phyloP scores from a whole-genome alignment of 2,329 filamentous ascomycete species.

The Alternaria triticina region DNA sequence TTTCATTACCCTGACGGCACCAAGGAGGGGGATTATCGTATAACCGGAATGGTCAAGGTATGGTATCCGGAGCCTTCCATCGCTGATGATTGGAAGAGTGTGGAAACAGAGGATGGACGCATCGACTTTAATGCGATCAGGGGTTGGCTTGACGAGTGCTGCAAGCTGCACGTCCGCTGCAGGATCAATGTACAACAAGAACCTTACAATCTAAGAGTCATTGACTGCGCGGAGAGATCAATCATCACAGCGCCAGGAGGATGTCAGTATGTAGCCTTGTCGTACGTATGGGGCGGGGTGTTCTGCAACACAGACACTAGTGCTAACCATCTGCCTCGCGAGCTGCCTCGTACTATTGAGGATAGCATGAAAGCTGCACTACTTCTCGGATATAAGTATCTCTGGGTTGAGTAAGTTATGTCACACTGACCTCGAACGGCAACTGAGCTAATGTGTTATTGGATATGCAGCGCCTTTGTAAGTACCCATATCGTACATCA shows the following conservation, averaged over 20 bases:
- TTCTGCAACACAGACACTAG: accelerated
- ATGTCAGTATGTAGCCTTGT: background rate
- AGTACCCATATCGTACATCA: accelerated
- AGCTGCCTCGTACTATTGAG: background rate
- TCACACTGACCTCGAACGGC: accelerated
- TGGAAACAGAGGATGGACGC: background rate
- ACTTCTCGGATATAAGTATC: background rate
- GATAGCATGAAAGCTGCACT: background rate
- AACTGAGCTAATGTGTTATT: background rate
- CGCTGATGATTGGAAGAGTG: background rate
- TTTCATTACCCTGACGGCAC: accelerated
- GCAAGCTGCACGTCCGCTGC: accelerated
- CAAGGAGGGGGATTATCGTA: accelerated
- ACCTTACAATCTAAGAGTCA: background rate
- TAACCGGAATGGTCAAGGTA: background rate
- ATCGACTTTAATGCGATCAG: accelerated
- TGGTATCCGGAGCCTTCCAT: background rate
- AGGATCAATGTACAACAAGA: accelerated
- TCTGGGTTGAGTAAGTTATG: background rate
- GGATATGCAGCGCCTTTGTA: background rate
- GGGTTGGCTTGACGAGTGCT: accelerated
- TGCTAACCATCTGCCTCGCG: accelerated
- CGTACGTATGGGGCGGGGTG: background rate
- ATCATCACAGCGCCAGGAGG: accelerated
- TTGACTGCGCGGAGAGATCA: accelerated